Percentiles rank a stretch among this genome's conserved stretches.
These are phyloP conservation scores for Didymella glomerata DNA, from an alignment of 2,329 filamentous ascomycete genomes.

Conservation along the genomic window DNA sequence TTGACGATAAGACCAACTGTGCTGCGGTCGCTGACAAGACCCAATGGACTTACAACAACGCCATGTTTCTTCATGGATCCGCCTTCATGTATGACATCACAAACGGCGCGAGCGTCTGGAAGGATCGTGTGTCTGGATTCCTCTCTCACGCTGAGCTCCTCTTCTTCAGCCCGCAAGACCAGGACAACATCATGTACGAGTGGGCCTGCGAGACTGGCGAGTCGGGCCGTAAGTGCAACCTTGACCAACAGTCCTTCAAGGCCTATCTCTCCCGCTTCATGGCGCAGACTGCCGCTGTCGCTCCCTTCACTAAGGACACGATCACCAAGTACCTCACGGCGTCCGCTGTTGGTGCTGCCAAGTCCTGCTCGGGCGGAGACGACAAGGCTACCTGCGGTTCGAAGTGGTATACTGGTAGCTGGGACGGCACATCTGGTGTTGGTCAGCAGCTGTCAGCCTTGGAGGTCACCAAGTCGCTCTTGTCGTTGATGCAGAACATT, in stretches of 20 bases:
- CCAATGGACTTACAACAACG: conserved; percentile 67
- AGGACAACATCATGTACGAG: conserved; percentile 69
- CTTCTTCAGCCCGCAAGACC: conserved; percentile 64
- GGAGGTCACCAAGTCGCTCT: conserved; percentile 56
- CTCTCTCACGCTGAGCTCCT: conserved; percentile 57
- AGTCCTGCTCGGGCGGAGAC: conserved; percentile 54
- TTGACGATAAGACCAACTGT: conserved; percentile 62
- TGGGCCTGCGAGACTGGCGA: conserved; percentile 67
- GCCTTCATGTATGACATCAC: conserved; percentile 65
- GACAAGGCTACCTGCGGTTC: conserved; percentile 55
- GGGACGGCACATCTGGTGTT: conserved; percentile 53
- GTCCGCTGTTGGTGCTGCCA: conserved; percentile 55
- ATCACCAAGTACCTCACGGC: conserved; percentile 52
- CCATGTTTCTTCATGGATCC: conserved; percentile 63
- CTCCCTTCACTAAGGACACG: conserved; percentile 52
- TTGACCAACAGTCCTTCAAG: conserved; percentile 79
- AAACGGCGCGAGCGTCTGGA: conserved; percentile 61
- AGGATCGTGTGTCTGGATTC: conserved; percentile 65
- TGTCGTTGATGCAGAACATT: conserved; percentile 46
- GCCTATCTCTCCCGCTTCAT: conserved; percentile 75
- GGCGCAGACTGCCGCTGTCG: conserved; percentile 55
- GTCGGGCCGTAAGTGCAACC: conserved; percentile 65
- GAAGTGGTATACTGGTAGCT: conserved; percentile 56
- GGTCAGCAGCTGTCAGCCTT: conserved; percentile 57
- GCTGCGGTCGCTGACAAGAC: conserved; percentile 58